Evolutionary conservation across 2,329 filamentous ascomycete genomes (phyloP).

Genomic region (Herpotrichia juniperi): DNA sequence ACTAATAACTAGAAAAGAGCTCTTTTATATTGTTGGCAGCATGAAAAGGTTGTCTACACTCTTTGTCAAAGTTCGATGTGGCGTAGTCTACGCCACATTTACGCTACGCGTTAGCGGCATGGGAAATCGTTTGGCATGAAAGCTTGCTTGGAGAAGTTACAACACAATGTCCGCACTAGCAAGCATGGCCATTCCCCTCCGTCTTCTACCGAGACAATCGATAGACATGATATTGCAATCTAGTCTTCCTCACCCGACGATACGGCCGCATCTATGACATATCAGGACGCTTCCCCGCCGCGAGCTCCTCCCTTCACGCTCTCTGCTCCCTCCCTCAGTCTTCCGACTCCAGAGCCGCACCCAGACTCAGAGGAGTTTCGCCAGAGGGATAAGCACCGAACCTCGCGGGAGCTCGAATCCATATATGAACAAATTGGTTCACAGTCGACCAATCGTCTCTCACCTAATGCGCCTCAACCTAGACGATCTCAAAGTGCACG

Average conservation of each 20-base stretch:
- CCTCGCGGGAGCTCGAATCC: constrained; percentile 22
- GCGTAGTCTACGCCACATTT: too few species aligned
- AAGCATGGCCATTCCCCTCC: neutral
- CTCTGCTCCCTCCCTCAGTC: constrained; percentile 15
- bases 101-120: neutral
- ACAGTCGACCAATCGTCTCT: neutral
- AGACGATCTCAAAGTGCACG: constrained; percentile 6
- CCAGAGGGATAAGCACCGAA: constrained; percentile 17
- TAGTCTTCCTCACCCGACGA: neutral
- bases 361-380: constrained; percentile 23
- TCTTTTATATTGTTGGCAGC: too few species aligned
- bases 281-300: constrained; percentile 7
- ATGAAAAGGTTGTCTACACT: too few species aligned
- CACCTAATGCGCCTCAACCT: constrained; percentile 1
- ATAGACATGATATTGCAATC: neutral
- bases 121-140: constrained; percentile 1
- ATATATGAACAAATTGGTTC: constrained; percentile 5
- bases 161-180: neutral
- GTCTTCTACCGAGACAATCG: neutral
- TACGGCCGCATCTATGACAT: constrained; percentile 12
- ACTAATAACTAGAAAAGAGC: too few species aligned
- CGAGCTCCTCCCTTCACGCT: constrained; percentile 33
- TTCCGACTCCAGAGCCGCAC: constrained; percentile 12
- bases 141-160: neutral
- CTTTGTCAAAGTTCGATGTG: too few species aligned